phyloP scores from a whole-genome alignment of 78 protist genomes.

The Diacronema lutheri region DNA sequence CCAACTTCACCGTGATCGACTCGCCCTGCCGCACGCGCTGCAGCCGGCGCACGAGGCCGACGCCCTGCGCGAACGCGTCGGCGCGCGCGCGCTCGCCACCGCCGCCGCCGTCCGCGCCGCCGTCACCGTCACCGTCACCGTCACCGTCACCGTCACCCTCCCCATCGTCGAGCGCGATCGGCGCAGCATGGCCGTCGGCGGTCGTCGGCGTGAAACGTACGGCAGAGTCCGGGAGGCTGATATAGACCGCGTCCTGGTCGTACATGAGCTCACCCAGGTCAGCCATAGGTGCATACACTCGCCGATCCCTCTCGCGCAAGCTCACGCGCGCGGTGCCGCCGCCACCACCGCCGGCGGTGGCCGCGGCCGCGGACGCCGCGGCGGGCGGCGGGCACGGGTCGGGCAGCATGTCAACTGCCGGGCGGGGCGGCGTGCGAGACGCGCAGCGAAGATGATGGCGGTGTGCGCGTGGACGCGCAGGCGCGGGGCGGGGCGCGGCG shows the following conservation, averaged over 20 bases:
- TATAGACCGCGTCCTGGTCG: constrained; percentile 95
- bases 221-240: constrained; percentile 67
- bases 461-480: too few relatives aligned
- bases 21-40: constrained; percentile 14
- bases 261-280: constrained; percentile 92
- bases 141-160: not conserved
- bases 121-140: constrained; percentile 64
- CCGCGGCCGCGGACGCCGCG: not conserved
- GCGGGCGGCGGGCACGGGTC: constrained; percentile 96
- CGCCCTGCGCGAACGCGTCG: constrained; percentile 40
- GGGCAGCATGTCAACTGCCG: constrained; percentile 30
- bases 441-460: too few relatives aligned
- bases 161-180: too few relatives aligned
- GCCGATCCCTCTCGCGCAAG: constrained; percentile 58
- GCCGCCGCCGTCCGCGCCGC: not conserved
- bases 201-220: constrained; percentile 14
- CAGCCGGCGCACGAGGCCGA: constrained; percentile 60
- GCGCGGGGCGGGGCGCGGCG: too few relatives aligned
- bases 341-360: too few relatives aligned
- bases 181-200: too few relatives aligned
- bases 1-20: constrained; percentile 21
- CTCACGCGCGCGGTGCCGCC: constrained; percentile 48
- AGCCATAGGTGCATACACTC: constrained; percentile 87
- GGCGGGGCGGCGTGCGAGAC: too few relatives aligned
- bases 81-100: constrained; percentile 19